Conservation (phyloP, 2,329 filamentous ascomycete species). For the Colletotrichum tamarilloi region DNA sequence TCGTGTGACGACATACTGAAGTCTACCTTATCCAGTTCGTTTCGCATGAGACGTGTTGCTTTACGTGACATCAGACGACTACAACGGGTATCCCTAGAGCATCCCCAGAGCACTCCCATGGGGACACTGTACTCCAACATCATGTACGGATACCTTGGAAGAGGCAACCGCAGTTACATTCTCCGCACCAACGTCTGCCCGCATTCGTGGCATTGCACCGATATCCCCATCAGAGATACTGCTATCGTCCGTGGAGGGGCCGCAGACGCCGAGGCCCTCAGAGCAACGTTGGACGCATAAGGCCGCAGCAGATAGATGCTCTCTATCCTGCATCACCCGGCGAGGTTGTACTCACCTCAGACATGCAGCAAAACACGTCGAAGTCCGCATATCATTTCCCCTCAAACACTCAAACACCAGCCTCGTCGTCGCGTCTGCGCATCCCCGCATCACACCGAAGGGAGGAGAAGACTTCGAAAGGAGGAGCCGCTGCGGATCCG, state of each 20-base stretch:
- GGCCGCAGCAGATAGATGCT: no score
- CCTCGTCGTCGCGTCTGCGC: background rate
- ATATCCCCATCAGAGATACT: background rate
- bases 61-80: constrained; percentile 17
- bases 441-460: background rate
- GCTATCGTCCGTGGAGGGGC: no score
- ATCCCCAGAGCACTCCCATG: background rate
- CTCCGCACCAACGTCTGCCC: background rate
- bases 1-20: background rate
- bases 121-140: background rate
- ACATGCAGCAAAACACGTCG: background rate
- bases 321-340: background rate
- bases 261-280: no score
- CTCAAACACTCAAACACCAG: background rate
- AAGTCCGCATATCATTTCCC: background rate
- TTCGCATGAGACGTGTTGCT: constrained; percentile 15
- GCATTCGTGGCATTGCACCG: background rate
- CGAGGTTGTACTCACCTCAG: background rate
- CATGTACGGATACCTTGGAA: background rate
- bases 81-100: background rate
- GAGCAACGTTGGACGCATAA: no score
- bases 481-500: background rate
- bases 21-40: background rate
- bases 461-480: no score
- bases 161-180: background rate